A percentile compares a stretch with the other conserved stretches of the same genome.
These are phyloP conservation scores for Pseudogymnoascus pannorum DNA, from an alignment of 2,329 filamentous ascomycete species.

Conservation along the genomic window DNA sequence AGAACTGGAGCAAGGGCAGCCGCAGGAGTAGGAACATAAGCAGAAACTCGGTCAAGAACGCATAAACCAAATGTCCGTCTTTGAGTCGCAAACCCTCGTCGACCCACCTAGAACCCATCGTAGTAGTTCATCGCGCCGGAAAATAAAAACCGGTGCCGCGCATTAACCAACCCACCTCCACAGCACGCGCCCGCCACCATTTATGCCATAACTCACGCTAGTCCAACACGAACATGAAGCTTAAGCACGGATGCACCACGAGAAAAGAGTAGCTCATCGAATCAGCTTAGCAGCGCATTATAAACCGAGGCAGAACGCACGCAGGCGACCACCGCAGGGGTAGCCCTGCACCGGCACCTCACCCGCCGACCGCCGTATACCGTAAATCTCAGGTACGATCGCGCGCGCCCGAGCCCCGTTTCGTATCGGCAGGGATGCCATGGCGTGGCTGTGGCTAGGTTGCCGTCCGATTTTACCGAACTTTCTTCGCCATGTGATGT, in stretches of 20 bases:
- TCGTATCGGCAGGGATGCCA: not conserved
- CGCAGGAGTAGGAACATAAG: not conserved
- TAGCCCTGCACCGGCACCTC: not conserved
- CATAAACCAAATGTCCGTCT: not conserved
- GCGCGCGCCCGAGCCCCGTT: not conserved
- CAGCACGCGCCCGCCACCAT: not conserved
- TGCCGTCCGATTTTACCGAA: not conserved
- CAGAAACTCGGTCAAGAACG: not conserved
- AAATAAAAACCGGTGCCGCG: not conserved
- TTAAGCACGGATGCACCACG: not conserved
- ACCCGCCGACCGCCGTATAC: not conserved
- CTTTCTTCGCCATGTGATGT: not conserved
- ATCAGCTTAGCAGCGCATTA: not conserved
- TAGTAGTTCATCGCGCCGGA: not conserved
- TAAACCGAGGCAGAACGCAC: not conserved
- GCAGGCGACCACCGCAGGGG: not conserved
- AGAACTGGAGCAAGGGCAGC: not conserved
- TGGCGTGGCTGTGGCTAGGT: not conserved
- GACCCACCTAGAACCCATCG: not conserved
- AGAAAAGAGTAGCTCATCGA: not conserved
- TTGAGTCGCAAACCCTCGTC: not conserved
- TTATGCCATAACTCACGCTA: not conserved
- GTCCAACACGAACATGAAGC: not conserved
- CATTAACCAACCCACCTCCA: not conserved
- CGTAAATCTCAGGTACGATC: slow-evolving; percentile 4